These are phyloP conservation scores for Byssochlamys sp. DNA, from an alignment of 2,329 filamentous ascomycete species.

Conservation along the genomic window DNA sequence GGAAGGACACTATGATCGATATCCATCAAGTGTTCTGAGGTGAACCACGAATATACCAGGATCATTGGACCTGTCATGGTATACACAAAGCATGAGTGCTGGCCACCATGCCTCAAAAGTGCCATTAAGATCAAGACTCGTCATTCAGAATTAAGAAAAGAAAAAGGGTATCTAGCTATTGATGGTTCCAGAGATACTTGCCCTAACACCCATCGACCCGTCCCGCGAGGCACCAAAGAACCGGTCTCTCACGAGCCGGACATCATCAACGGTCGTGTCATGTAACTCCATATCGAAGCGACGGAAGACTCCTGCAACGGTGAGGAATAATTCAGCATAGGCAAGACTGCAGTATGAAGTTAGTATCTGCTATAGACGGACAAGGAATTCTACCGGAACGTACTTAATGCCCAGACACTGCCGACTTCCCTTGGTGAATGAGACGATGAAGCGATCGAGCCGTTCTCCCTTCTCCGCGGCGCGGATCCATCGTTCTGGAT, in stretches of 20 bases:
- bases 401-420: slow-evolving; percentile 41
- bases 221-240: slow-evolving; percentile 10
- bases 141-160: not conserved
- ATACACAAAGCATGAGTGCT: not conserved
- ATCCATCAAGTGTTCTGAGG: not conserved
- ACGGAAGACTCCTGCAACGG: slow-evolving; percentile 19
- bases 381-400: not conserved
- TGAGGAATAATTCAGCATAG: slow-evolving; percentile 23
- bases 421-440: slow-evolving; percentile 33
- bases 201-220: not conserved
- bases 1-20: not conserved
- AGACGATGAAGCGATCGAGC: slow-evolving; percentile 27
- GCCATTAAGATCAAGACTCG: not conserved
- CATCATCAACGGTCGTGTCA: slow-evolving; percentile 23
- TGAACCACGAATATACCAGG: not conserved
- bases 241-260: slow-evolving; percentile 17
- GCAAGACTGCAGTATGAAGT: slow-evolving; percentile 17
- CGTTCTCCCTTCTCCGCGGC: slow-evolving; percentile 21
- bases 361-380: not conserved
- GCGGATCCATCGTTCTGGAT: slow-evolving; percentile 30
- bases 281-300: slow-evolving; percentile 22
- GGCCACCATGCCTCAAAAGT: not conserved
- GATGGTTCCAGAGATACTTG: not conserved
- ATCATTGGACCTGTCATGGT: not conserved
- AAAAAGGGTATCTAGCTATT: not conserved